phyloP scores from a whole-genome alignment of 2,329 filamentous ascomycete genomes.

The Talaromyces verruculosus region DNA sequence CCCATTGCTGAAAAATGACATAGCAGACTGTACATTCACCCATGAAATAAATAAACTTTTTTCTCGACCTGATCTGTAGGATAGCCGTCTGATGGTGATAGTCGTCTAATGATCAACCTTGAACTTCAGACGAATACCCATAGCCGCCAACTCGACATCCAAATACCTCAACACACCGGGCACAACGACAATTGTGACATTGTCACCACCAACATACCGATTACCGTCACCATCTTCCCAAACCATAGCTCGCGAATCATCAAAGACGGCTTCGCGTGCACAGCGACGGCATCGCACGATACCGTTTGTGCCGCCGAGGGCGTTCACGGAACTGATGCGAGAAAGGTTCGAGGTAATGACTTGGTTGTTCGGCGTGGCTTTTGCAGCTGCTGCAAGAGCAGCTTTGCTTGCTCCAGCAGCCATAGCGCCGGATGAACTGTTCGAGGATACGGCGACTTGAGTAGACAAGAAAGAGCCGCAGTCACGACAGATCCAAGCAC shows the following conservation, averaged over 20 bases:
- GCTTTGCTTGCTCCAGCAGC: slow-evolving; percentile 28
- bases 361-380: slow-evolving; percentile 33
- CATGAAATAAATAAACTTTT: not conserved
- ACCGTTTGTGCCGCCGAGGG: slow-evolving; percentile 58
- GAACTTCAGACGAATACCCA: slow-evolving; percentile 95
- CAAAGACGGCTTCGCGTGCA: slow-evolving; percentile 61
- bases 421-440: slow-evolving; percentile 29
- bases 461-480: slow-evolving; percentile 91
- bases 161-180: slow-evolving; percentile 90
- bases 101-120: slow-evolving; percentile 58
- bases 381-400: slow-evolving; percentile 32
- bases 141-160: slow-evolving; percentile 91
- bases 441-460: slow-evolving; percentile 53
- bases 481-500: slow-evolving; percentile 81
- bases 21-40: not conserved
- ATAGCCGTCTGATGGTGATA: too few relatives aligned
- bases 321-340: slow-evolving; percentile 57
- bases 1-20: not conserved
- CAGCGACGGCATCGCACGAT: slow-evolving; percentile 79
- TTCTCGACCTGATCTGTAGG: not conserved
- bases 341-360: slow-evolving; percentile 8
- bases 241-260: slow-evolving; percentile 66
- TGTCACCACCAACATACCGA: slow-evolving; percentile 82
- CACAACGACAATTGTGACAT: slow-evolving; percentile 88
- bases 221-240: slow-evolving; percentile 91